Evolutionary conservation across 768 basidiomycete genomes (phyloP).

Genomic region (Pholiota conissans): DNA sequence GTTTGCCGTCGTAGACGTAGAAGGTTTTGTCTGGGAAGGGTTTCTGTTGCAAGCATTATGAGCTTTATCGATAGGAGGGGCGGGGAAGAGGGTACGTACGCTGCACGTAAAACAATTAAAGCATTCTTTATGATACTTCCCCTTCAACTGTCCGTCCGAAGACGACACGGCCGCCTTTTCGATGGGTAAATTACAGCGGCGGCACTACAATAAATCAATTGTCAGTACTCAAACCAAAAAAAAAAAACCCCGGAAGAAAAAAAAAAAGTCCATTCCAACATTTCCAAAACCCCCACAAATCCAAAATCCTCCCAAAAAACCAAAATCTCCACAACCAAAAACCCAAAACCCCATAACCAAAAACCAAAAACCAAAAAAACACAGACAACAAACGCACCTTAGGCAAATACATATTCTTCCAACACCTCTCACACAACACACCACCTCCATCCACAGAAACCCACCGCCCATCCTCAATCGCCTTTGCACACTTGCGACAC

Average conservation of each 20-base stretch:
- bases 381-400: conserved; percentile 52
- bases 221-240: too few relatives aligned
- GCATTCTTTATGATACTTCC: conserved; percentile 91
- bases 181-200: conserved; percentile 82
- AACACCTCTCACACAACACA: conserved; percentile 86
- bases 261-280: too few relatives aligned
- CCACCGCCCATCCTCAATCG: conserved; percentile 81
- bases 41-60: conserved; percentile 46
- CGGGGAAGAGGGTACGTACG: conserved; percentile 37
- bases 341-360: too few relatives aligned
- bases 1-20: conserved; percentile 89
- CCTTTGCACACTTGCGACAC: conserved; percentile 70
- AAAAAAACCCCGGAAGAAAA: too few relatives aligned
- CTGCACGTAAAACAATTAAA: conserved; percentile 88
- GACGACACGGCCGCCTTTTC: conserved; percentile 91
- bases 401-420: conserved; percentile 96
- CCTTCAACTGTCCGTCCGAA: conserved; percentile 91
- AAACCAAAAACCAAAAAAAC: conserved; percentile 3
- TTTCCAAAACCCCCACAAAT: too few relatives aligned
- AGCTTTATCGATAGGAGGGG: too few relatives aligned
- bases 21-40: conserved; percentile 91
- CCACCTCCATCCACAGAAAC: conserved; percentile 73
- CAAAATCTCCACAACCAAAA: too few relatives aligned
- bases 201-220: conserved; percentile 54
- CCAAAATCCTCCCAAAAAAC: too few relatives aligned